Percentiles rank a stretch among this genome's conserved stretches.
Evolutionary conservation across 73 alveolate genomes (phyloP).

Genomic region (Effrenium voratum): DNA sequence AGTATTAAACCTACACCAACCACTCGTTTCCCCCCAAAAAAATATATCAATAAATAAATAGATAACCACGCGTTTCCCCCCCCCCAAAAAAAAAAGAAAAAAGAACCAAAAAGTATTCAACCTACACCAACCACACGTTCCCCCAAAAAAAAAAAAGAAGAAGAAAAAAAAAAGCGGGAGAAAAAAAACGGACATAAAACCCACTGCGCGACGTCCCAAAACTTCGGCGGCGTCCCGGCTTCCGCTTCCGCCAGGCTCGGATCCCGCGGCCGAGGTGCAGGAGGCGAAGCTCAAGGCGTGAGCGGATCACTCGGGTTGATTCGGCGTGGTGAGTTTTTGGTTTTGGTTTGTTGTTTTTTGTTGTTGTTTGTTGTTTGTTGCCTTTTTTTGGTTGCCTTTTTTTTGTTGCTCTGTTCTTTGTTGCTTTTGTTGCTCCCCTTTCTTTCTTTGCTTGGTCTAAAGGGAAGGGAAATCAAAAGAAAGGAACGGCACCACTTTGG

Average conservation of each 20-base stretch:
- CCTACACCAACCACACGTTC: no score
- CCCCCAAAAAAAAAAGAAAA: no score
- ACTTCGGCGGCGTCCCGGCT: background rate
- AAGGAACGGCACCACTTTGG: no score
- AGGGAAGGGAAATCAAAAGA: no score
- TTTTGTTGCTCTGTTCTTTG: background rate
- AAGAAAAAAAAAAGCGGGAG: no score
- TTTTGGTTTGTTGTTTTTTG: background rate
- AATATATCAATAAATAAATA: no score
- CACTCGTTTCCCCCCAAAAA: no score
- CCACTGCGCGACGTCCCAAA: background rate
- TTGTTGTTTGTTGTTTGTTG: background rate
- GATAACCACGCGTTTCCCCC: no score
- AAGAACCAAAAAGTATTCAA: no score
- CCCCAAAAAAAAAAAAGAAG: no score
- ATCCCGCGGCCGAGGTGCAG: conserved; percentile 57
- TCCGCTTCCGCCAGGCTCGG: conserved; percentile 30
- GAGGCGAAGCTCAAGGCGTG: conserved; percentile 74
- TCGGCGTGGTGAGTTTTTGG: background rate
- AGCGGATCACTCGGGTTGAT: background rate
- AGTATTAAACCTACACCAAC: no score
- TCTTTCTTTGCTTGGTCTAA: background rate
- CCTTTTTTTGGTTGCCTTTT: background rate
- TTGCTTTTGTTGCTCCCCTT: background rate
- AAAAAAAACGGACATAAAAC: no score